A percentile compares a stretch with the other conserved stretches of the same genome.
phyloP scores from a whole-genome alignment of 352 stramenopile genomes.

The Phytophthora quininea region DNA sequence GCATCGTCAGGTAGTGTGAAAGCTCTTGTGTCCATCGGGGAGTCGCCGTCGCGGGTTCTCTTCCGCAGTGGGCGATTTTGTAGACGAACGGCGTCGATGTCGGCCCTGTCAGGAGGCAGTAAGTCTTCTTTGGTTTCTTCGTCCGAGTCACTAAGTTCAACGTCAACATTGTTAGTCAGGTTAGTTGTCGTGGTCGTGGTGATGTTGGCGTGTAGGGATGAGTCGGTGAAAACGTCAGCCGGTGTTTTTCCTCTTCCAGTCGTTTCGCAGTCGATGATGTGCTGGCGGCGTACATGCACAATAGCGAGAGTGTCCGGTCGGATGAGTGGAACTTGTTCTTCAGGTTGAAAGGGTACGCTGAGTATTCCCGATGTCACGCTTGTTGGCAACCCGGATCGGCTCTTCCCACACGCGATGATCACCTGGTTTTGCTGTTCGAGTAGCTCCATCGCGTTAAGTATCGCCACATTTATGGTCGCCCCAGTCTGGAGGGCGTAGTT shows the following conservation, averaged over 20 bases:
- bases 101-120: background rate
- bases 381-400: slow-evolving; percentile 1
- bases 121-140: background rate
- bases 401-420: background rate
- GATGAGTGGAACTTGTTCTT: slow-evolving; percentile 1
- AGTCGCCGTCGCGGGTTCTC: background rate
- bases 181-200: too few relatives aligned
- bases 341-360: background rate
- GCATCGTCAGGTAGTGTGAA: background rate
- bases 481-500: slow-evolving; percentile 10
- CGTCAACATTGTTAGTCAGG: slow-evolving; percentile 1
- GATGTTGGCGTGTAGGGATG: background rate
- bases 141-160: slow-evolving; percentile 9
- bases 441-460: background rate
- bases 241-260: background rate
- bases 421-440: background rate
- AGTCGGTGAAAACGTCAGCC: slow-evolving; percentile 4
- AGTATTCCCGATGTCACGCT: slow-evolving; percentile 6
- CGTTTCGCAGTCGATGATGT: slow-evolving; percentile 12
- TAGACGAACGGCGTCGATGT: background rate
- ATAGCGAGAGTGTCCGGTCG: slow-evolving; percentile 6
- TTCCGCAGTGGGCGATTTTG: slow-evolving; percentile 5
- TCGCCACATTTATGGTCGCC: background rate
- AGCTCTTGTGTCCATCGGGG: background rate
- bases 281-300: background rate